Base-by-base conservation (phyloP, 441 rosid species). In the Adansonia madagascariensis region DNA sequence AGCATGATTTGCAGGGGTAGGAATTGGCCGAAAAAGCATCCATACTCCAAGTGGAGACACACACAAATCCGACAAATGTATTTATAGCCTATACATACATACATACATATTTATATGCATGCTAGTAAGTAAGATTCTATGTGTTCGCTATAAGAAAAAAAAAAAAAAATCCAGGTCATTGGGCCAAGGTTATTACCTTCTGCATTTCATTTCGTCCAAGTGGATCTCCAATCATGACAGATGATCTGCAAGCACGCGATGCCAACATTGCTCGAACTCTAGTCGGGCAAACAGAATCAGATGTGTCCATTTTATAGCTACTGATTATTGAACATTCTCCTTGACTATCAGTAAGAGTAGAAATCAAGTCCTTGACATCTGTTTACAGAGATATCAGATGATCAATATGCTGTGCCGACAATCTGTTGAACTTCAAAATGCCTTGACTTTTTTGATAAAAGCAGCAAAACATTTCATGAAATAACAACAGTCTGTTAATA, bases 181-280 rank as follows among this genome's bases (percentile, higher is more conserved):
- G 65, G 27, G 76, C 17, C 20, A 71, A 17, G 20, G 27, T 24
- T 6, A 15, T 75, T 86, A 96, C 99, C 98, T 89, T 94, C 66
- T 86, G 87, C 98, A 96, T 96, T 85, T 94, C 95, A 70, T 80
- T 90, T 88, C 84, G 90, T 77, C 95, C 88, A 0, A 96, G 92
- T 57, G 99, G 78, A 83, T 96, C 98, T 71, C 98, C 99, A 27
- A 96, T 86, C 98, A 82, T 90, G 67, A 96, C 82, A 8, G 98
- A 96, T 20, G 98, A 91, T 83, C 91, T 86, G 84, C 99, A 96
- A 6, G 98, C 99, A 53, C 98, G 91, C 1, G 94, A 91, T 41
- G 99, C 99, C 72, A 92, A 81, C 98, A 96, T 94, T 39, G 93
- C 89, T 49, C 93, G 97, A 49, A 96, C 99, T 88, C 98, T 84